A percentile compares a stretch with the other conserved stretches of the same genome.
Evolutionary conservation across 257 asterid species (phyloP).

Genomic region (Petrea volubilis): DNA sequence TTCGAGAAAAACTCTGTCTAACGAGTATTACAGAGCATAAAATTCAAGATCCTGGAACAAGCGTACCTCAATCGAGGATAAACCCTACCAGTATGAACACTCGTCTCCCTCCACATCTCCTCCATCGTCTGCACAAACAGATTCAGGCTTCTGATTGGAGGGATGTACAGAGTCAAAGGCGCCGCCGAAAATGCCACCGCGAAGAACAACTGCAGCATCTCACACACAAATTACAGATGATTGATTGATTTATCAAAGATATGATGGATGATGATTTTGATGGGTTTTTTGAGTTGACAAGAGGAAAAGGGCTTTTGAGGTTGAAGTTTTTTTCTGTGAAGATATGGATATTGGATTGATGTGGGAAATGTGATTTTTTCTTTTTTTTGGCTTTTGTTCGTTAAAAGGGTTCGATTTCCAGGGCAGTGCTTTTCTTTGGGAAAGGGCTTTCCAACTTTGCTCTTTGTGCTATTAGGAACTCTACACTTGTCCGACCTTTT

Average conservation of each 20-base stretch:
- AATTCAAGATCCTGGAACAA: slow-evolving; percentile 63
- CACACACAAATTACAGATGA: not conserved
- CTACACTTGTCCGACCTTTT: not conserved
- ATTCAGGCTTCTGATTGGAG: slow-evolving; percentile 74
- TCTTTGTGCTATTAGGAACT: not conserved
- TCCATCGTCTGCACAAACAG: slow-evolving; percentile 58
- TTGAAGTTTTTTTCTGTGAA: too few relatives aligned
- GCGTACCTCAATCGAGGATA: slow-evolving; percentile 69
- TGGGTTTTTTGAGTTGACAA: not conserved
- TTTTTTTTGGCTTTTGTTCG: not conserved
- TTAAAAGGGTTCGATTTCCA: too few relatives aligned
- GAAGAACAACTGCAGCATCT: slow-evolving; percentile 65
- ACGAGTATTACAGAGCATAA: slow-evolving; percentile 38
- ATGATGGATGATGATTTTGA: not conserved
- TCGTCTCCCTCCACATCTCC: slow-evolving; percentile 61
- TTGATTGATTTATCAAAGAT: not conserved
- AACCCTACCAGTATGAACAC: slow-evolving; percentile 43
- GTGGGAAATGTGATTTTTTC: not conserved
- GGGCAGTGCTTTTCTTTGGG: not conserved
- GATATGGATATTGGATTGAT: not conserved
- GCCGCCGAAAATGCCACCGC: slow-evolving; percentile 80
- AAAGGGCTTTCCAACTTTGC: not conserved
- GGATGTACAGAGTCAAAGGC: slow-evolving; percentile 74
- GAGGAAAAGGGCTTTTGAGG: not conserved
- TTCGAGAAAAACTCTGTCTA: not conserved